These are phyloP conservation scores for Knoxdaviesia capensis DNA, from an alignment of 2,329 filamentous ascomycete genomes.

Conservation along the genomic window DNA sequence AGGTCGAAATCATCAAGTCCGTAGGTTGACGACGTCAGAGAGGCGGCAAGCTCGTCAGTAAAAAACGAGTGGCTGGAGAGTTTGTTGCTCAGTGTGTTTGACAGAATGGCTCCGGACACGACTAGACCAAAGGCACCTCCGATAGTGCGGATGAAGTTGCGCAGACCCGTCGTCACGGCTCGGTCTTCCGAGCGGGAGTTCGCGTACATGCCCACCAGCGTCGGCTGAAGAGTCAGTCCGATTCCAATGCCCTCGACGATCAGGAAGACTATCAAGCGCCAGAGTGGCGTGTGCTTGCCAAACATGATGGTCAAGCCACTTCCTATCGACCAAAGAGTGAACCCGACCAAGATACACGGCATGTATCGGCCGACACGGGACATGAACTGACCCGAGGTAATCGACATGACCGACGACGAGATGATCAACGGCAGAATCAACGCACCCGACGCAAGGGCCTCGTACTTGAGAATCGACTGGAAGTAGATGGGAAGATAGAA, in stretches of 20 bases:
- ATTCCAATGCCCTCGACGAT: conserved; percentile 14
- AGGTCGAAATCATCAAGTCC: conserved; percentile 7
- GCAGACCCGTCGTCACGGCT: conserved; percentile 16
- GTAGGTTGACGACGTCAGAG: conserved; percentile 10
- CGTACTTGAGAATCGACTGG: conserved; percentile 12
- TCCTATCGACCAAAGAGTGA: conserved; percentile 15
- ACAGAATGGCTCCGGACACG: conserved; percentile 27
- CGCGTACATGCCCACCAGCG: conserved; percentile 16
- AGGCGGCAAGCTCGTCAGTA: conserved; percentile 6
- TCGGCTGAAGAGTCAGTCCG: conserved; percentile 16
- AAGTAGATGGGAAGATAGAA: conserved; percentile 14
- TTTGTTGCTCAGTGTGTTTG: conserved; percentile 9
- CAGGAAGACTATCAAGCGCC: conserved; percentile 12
- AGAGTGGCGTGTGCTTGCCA: conserved; percentile 8
- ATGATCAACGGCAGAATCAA: conserved; percentile 12
- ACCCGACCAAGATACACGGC: conserved; percentile 12
- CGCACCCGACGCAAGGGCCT: conserved; percentile 10
- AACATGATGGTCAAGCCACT: conserved; percentile 12
- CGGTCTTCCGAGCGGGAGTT: conserved; percentile 15
- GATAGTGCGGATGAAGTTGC: conserved; percentile 17
- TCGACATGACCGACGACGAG: conserved; percentile 10
- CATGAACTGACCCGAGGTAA: conserved; percentile 13
- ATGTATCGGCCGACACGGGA: conserved; percentile 11
- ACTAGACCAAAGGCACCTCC: conserved; percentile 32
- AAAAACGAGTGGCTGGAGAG: conserved; percentile 2